Conservation (phyloP, 305 asterid species). For the Solanum hybrid region DNA sequence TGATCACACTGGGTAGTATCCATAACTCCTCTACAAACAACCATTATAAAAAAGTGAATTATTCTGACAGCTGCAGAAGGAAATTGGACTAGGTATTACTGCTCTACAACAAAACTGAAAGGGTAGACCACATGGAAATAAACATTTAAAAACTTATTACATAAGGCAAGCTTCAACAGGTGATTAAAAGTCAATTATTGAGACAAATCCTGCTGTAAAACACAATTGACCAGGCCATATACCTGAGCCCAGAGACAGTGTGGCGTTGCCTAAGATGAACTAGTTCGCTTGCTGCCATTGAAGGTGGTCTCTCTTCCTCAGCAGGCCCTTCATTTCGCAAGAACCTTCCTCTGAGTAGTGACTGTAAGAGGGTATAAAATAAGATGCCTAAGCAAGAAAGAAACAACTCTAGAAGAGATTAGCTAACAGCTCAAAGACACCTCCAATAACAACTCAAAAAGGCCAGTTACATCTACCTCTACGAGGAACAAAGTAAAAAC, state of each 20-base stretch:
- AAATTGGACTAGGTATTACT: background rate
- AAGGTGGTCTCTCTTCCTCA: conserved; percentile 56
- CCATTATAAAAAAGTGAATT: background rate
- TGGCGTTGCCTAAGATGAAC: conserved; percentile 55
- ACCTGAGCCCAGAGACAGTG: conserved; percentile 64
- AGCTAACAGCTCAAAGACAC: background rate
- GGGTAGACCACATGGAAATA: background rate
- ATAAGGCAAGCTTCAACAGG: background rate
- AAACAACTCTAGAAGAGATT: background rate
- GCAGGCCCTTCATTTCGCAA: conserved; percentile 49
- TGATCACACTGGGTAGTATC: background rate
- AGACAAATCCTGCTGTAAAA: background rate
- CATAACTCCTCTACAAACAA: background rate
- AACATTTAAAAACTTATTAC: background rate
- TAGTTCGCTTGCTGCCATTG: conserved; percentile 48
- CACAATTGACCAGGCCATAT: conserved; percentile 11
- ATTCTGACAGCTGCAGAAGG: background rate
- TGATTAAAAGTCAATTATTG: background rate
- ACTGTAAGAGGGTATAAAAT: conserved; percentile 25
- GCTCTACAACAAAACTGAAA: background rate
- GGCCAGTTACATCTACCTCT: background rate
- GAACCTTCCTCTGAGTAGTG: conserved; percentile 61
- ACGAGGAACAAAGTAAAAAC: background rate
- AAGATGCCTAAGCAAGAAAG: background rate
- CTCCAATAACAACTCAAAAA: background rate